These are phyloP conservation scores for Phytopythium litorale DNA, from an alignment of 352 stramenopile species.

Conservation along the genomic window DNA sequence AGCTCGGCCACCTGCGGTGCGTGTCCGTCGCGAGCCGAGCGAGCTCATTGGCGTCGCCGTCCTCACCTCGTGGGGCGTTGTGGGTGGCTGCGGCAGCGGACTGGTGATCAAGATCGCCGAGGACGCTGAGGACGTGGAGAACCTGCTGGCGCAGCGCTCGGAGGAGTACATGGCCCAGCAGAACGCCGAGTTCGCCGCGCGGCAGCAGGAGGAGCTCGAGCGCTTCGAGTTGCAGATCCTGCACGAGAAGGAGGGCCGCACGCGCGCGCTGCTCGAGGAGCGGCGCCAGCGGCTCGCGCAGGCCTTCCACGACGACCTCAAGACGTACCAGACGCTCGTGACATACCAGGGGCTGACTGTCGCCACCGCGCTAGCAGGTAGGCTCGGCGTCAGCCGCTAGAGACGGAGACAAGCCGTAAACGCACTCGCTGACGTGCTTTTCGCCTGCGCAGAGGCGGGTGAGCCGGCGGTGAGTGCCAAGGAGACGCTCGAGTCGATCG, in stretches of 20 bases:
- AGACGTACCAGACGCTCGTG: conserved; percentile 76
- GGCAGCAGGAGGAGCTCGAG: conserved; percentile 75
- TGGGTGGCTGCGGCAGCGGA: neutral
- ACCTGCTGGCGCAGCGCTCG: conserved; percentile 55
- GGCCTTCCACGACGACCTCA: conserved; percentile 72
- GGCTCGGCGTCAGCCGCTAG: neutral
- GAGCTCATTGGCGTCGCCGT: neutral
- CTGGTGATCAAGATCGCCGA: conserved; percentile 56
- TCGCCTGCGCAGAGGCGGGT: neutral
- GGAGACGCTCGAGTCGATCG: conserved; percentile 68
- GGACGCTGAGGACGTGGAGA: conserved; percentile 67
- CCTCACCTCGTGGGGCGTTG: neutral
- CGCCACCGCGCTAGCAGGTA: conserved; percentile 6
- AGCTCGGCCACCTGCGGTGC: conserved; percentile 46
- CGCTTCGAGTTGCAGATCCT: conserved; percentile 60
- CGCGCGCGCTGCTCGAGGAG: conserved; percentile 49
- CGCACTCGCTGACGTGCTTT: neutral
- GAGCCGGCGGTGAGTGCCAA: conserved; percentile 10
- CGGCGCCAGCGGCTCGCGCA: conserved; percentile 48
- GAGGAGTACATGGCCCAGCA: conserved; percentile 71
- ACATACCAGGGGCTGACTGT: conserved; percentile 40
- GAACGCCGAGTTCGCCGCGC: conserved; percentile 65
- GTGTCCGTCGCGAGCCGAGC: neutral
- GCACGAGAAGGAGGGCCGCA: conserved; percentile 59
- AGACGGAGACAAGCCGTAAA: neutral